Conservation (phyloP, 176 grass and related monocot genomes). For the Oryza glumipatula region DNA sequence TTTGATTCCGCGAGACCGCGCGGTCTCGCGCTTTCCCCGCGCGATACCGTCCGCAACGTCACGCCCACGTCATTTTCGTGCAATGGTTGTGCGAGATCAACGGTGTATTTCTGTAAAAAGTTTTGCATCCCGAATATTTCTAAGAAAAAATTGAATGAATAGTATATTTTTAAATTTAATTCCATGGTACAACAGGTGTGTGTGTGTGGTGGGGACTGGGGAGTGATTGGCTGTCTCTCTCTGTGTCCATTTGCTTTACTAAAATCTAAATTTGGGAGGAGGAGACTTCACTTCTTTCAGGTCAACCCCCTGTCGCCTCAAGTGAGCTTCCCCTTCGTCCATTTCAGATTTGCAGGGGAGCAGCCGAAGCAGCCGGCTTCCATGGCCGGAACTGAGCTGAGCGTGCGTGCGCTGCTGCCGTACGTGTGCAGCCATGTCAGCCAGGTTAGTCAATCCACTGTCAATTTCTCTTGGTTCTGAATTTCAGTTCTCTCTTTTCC, state of each 20-base stretch:
- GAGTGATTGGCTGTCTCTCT: neutral
- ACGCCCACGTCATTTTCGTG: too few relatives aligned
- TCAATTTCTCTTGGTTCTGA: neutral
- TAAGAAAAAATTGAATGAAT: too few relatives aligned
- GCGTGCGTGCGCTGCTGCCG: neutral
- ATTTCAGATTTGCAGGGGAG: neutral
- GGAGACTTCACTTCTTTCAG: neutral
- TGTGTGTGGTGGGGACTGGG: too few relatives aligned
- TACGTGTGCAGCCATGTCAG: neutral
- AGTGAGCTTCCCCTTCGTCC: neutral
- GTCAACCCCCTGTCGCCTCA: neutral
- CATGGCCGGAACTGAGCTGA: neutral
- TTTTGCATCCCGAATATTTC: too few relatives aligned
- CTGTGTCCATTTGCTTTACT: neutral
- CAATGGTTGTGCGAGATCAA: too few relatives aligned
- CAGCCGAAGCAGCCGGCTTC: neutral
- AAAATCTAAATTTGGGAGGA: neutral
- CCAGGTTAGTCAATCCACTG: neutral
- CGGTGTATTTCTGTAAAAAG: too few relatives aligned
- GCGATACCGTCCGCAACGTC: too few relatives aligned
- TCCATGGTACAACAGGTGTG: too few relatives aligned
- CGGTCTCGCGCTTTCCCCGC: too few relatives aligned
- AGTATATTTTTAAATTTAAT: too few relatives aligned
- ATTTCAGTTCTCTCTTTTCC: neutral
- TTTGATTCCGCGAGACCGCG: too few relatives aligned